Conservation (phyloP, 208 protist genomes). For the Trypanosoma rangeli region DNA sequence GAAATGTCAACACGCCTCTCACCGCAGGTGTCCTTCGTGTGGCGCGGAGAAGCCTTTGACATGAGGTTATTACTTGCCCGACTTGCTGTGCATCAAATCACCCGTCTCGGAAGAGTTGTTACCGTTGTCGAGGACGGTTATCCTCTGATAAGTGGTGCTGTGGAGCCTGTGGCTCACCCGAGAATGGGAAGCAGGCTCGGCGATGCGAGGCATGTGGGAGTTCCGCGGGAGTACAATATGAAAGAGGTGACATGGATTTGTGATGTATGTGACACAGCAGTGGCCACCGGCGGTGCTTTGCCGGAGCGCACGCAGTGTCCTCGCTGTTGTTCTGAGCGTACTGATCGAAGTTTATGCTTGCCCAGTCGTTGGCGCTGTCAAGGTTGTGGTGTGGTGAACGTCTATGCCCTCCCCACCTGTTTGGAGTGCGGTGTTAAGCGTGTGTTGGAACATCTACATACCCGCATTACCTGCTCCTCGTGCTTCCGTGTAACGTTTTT, state of each 20-base stretch:
- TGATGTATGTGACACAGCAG: conserved; percentile 63
- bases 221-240: conserved; percentile 44
- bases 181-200: conserved; percentile 27
- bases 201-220: conserved; percentile 49
- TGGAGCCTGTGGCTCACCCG: conserved; percentile 30
- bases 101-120: conserved; percentile 44
- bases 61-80: conserved; percentile 32
- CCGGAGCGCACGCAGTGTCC: conserved; percentile 53
- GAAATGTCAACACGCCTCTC: conserved; percentile 12
- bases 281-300: conserved; percentile 61
- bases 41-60: conserved; percentile 16
- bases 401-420: conserved; percentile 30
- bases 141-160: conserved; percentile 56
- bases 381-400: conserved; percentile 52
- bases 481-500: conserved; percentile 61
- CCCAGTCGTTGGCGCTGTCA: conserved; percentile 65
- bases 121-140: conserved; percentile 66
- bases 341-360: conserved; percentile 31
- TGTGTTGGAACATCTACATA: conserved; percentile 36
- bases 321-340: conserved; percentile 40
- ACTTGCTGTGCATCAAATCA: conserved; percentile 63
- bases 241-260: conserved; percentile 72
- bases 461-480: conserved; percentile 40
- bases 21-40: conserved; percentile 27
- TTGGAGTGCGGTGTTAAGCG: conserved; percentile 59